phyloP scores from a whole-genome alignment of 805 yeast genomes.

The Kregervanrija fluxuum region DNA sequence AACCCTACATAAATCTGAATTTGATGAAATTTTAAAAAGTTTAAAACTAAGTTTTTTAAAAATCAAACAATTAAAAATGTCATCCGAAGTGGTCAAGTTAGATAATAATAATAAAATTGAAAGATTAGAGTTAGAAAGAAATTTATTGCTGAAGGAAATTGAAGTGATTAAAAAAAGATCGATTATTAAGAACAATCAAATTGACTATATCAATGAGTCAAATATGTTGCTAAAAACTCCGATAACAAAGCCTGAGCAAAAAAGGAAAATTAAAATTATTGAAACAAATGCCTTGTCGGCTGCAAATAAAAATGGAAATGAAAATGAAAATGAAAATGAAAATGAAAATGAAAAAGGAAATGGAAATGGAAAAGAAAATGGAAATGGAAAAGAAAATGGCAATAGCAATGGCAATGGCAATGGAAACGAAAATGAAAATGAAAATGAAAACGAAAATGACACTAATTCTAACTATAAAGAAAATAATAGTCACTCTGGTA shows the following conservation, averaged over 20 bases:
- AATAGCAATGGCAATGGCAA: too few species aligned
- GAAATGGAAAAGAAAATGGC: too few species aligned
- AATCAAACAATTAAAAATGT: constrained; percentile 13
- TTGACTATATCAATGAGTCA: too few species aligned
- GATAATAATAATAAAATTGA: constrained; percentile 16
- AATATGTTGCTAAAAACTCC: background rate
- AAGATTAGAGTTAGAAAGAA: constrained; percentile 18
- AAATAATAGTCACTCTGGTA: background rate
- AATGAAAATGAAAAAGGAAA: background rate
- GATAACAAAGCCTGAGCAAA: background rate
- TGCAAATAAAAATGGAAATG: background rate
- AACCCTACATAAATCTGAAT: background rate
- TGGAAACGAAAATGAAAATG: background rate
- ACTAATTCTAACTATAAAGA: too few species aligned
- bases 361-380: background rate
- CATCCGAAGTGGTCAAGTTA: constrained; percentile 11
- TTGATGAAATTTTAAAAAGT: constrained; percentile 8
- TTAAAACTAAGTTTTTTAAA: constrained; percentile 14
- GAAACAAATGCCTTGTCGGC: background rate
- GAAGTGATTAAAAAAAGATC: constrained; percentile 15
- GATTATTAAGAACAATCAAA: too few species aligned
- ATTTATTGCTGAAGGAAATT: constrained; percentile 18
- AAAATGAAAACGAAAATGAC: background rate
- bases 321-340: background rate
- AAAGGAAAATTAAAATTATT: too few species aligned